Evolutionary conservation across 176 grass and related monocot genomes (phyloP), one percentile per base, ranked within the genome.

Genomic region (Carex pumila): DNA sequence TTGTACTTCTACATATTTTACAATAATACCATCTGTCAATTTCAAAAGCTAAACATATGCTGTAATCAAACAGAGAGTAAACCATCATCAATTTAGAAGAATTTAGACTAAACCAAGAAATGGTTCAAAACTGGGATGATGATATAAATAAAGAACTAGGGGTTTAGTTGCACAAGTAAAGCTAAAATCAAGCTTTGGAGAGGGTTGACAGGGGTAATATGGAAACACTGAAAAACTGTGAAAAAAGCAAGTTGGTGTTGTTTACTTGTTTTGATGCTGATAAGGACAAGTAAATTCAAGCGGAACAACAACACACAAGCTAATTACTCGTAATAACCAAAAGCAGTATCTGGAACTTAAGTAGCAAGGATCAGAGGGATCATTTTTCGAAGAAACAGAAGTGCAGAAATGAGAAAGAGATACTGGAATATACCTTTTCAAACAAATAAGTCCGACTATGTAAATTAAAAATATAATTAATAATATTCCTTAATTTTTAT

Each of bases 1-100:
- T 86, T 93, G 13, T 99, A 99, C 75, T 89, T 93, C 96, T 99
- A 91, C 89, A 88, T 58, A 56, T 17, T 19, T 79, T 85, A 7
- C 29, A 12, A 74, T 3, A 66, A 7, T 61, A 73, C 18, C 15
- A 84, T 62, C 15, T 30, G 67, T 41, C 5, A 32, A 62, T 50
- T 34, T 47, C 47, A 58, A 79, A 61, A 71, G 50, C n/a, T 67
- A 72, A 11, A 13, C 7, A 8, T 41, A 78, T 78, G 53, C 7
- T 74, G 70, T 29, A 52, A 19, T 49, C 55, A 31, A 13, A 14
- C 45, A 49, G 45, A 15, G 22, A n/a, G 5, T 54, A 54, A 54
- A 53, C 4, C 1, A 31, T 15, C 3, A 3, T 3, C 19, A 31
- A 8, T 29, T 54, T 3, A 75, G 47, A 54, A 22, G 41, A 50